These are phyloP conservation scores for Phytophthora litchii DNA, from an alignment of 352 stramenopile species.

Conservation along the genomic window DNA sequence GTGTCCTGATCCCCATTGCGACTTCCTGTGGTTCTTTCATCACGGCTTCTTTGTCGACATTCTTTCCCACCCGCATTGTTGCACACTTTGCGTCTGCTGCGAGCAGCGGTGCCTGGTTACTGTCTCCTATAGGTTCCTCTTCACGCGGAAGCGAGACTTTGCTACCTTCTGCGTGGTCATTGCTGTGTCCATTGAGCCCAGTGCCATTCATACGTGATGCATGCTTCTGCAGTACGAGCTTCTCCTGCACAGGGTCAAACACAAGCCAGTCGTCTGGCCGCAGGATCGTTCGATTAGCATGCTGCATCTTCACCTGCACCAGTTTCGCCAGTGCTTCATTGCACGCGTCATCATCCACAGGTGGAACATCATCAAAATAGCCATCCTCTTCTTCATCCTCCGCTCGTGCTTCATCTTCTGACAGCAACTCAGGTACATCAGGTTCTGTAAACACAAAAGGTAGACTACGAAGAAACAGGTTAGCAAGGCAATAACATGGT, in stretches of 20 bases:
- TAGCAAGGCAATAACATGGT: constrained; percentile 1
- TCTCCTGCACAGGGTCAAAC: constrained; percentile 68
- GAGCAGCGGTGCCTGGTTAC: constrained; percentile 1
- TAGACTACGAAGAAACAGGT: constrained; percentile 40
- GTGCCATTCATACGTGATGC: constrained; percentile 10
- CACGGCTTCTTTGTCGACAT: constrained; percentile 6
- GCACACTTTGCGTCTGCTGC: constrained; percentile 5
- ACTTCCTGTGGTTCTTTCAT: constrained; percentile 10
- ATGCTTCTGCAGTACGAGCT: constrained; percentile 65
- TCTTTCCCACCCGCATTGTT: constrained; percentile 1
- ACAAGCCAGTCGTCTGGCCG: constrained; percentile 78
- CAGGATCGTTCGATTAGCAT: constrained; percentile 55
- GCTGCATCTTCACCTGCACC: constrained; percentile 61
- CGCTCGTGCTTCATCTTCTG: constrained; percentile 46
- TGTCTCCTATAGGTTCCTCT: constrained; percentile 36
- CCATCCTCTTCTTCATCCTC: constrained; percentile 32
- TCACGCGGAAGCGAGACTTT: constrained; percentile 26
- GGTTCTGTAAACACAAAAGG: constrained; percentile 61
- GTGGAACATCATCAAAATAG: constrained; percentile 23
- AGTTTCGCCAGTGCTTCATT: constrained; percentile 59
- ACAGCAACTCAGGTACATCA: constrained; percentile 66
- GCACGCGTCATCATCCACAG: constrained; percentile 44
- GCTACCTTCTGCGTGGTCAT: constrained; percentile 8
- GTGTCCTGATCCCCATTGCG: constrained; percentile 13
- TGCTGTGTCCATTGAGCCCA: constrained; percentile 17